These are phyloP conservation scores for Pseudogymnoascus sp. DNA, from an alignment of 2,329 filamentous ascomycete species.

Conservation along the genomic window DNA sequence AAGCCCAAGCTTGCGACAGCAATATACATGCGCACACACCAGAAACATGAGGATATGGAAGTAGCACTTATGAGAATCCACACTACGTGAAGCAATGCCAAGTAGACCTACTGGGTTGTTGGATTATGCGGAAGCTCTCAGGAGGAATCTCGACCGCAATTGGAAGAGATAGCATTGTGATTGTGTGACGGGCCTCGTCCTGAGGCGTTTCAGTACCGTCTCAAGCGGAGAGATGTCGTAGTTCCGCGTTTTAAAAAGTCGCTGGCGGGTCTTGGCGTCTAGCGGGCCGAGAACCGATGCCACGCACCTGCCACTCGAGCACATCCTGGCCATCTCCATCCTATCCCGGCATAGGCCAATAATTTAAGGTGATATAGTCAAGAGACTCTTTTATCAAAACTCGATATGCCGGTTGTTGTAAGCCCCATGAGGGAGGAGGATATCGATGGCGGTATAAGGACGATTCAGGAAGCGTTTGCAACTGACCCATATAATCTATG, in stretches of 20 bases:
- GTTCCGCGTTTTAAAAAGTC: neutral
- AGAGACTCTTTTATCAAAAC: neutral
- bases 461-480: constrained; percentile 58
- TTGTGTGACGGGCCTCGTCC: neutral
- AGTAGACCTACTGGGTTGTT: neutral
- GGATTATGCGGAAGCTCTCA: neutral
- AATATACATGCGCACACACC: neutral
- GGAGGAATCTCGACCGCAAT: neutral
- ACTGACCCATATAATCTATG: constrained; percentile 61
- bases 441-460: constrained; percentile 55
- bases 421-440: constrained; percentile 48
- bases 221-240: neutral
- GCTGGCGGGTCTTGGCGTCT: neutral
- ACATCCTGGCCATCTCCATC: neutral
- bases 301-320: neutral
- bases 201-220: constrained; percentile 1
- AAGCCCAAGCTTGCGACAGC: neutral
- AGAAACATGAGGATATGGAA: neutral
- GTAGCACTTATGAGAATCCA: neutral
- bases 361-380: neutral
- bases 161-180: neutral
- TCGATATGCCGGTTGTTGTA: constrained; percentile 47
- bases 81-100: neutral
- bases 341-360: neutral
- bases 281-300: neutral